Evolutionary conservation across 1,139 yeast species (phyloP).

Genomic region (Diutina neorugosa): DNA sequence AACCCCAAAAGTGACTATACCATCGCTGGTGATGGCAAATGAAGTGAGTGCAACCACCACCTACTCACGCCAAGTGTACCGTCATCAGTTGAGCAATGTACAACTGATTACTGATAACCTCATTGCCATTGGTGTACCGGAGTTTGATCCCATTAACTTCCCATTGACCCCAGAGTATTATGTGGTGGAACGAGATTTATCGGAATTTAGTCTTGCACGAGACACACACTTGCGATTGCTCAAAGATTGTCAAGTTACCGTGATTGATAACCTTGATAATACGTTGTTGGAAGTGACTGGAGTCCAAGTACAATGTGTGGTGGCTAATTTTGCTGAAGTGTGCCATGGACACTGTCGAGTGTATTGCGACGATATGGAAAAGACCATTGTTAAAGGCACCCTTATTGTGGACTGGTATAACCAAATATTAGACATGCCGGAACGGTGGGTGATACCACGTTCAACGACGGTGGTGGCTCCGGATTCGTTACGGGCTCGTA

Average conservation of each 20-base stretch:
- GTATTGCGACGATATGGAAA: not conserved
- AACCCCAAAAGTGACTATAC: not conserved
- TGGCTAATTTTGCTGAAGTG: not conserved
- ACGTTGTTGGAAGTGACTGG: not conserved
- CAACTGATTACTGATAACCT: not conserved
- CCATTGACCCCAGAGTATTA: not conserved
- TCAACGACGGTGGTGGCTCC: not conserved
- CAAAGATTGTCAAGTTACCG: not conserved
- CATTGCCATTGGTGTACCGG: not conserved
- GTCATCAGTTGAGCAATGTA: not conserved
- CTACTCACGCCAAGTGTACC: not conserved
- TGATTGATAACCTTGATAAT: not conserved
- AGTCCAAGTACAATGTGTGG: not conserved
- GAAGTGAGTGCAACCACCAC: not conserved
- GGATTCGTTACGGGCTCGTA: not conserved
- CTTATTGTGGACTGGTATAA: not conserved
- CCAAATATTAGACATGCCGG: not conserved
- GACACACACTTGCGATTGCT: not conserved
- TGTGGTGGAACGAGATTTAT: not conserved
- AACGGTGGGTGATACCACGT: not conserved
- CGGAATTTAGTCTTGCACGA: not conserved
- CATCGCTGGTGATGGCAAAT: not conserved
- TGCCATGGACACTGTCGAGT: not conserved
- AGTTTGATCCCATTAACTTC: not conserved
- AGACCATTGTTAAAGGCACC: not conserved